Percentiles rank a stretch among this genome's conserved stretches.
These are phyloP conservation scores for Aureobasidium mangrovei DNA, from an alignment of 2,329 filamentous ascomycete species.

Conservation along the genomic window DNA sequence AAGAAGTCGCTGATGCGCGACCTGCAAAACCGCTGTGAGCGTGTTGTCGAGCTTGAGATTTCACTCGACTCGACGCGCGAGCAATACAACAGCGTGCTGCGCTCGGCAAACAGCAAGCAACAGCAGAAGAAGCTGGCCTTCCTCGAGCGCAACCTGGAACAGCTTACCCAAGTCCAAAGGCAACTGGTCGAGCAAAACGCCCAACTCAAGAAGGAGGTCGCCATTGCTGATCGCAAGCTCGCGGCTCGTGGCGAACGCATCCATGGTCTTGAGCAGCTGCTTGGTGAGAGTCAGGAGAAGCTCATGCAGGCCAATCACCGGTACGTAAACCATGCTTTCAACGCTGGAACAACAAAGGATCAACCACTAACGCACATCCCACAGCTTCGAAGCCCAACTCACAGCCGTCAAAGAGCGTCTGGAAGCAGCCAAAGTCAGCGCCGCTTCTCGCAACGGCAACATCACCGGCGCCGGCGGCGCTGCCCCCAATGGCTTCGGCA, in stretches of 20 bases:
- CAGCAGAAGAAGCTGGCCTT: slow-evolving; percentile 99
- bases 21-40: slow-evolving; percentile 94
- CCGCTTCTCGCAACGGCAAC: slow-evolving; percentile 50
- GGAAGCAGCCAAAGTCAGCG: slow-evolving; percentile 87
- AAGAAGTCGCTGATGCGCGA: slow-evolving; percentile 99
- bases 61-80: slow-evolving; percentile 94
- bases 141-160: slow-evolving; percentile 93
- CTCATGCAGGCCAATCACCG: slow-evolving; percentile 93
- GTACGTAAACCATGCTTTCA: slow-evolving; percentile 46
- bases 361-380: slow-evolving; percentile 9
- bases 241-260: slow-evolving; percentile 96
- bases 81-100: slow-evolving; percentile 97
- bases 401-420: slow-evolving; percentile 95
- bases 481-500: slow-evolving; percentile 46
- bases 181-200: slow-evolving; percentile 98
- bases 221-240: slow-evolving; percentile 93
- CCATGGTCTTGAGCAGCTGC: slow-evolving; percentile 78
- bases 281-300: slow-evolving; percentile 98
- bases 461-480: slow-evolving; percentile 42
- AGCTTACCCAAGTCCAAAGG: slow-evolving; percentile 91
- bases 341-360: not conserved
- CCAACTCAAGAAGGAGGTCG: slow-evolving; percentile 95
- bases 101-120: slow-evolving; percentile 92
- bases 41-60: slow-evolving; percentile 94
- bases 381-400: slow-evolving; percentile 92